phyloP scores from a whole-genome alignment of 2,329 filamentous ascomycete genomes.

The Endoconidiophora laricicola region DNA sequence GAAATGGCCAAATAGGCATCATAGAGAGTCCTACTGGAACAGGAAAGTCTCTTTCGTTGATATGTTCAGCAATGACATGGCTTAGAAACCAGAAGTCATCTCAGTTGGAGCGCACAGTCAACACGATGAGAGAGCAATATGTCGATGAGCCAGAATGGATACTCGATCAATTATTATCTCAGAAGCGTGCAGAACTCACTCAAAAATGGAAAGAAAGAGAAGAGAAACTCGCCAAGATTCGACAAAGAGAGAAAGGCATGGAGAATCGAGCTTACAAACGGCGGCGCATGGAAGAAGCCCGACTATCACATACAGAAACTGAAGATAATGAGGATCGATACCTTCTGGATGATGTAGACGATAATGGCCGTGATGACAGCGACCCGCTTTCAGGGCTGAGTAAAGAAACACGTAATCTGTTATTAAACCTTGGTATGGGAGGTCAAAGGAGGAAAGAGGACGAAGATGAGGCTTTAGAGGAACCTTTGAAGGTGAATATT shows the following conservation, averaged over 20 bases:
- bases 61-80: slow-evolving; percentile 82
- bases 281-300: slow-evolving; percentile 25
- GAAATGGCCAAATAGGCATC: slow-evolving; percentile 63
- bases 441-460: slow-evolving; percentile 21
- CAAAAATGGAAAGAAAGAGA: slow-evolving; percentile 58
- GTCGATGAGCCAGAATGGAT: slow-evolving; percentile 74
- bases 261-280: slow-evolving; percentile 34
- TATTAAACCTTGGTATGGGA: slow-evolving; percentile 46
- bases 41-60: slow-evolving; percentile 81
- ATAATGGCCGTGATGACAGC: slow-evolving; percentile 22
- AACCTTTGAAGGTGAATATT: slow-evolving; percentile 47
- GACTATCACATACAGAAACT: slow-evolving; percentile 9
- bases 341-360: slow-evolving; percentile 53
- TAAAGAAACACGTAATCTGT: slow-evolving; percentile 55
- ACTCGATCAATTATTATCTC: slow-evolving; percentile 54
- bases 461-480: slow-evolving; percentile 32
- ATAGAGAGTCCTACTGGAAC: slow-evolving; percentile 88
- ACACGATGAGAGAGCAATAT: slow-evolving; percentile 25
- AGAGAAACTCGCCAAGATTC: slow-evolving; percentile 46
- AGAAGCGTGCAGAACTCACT: slow-evolving; percentile 50
- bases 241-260: slow-evolving; percentile 43
- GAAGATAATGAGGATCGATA: slow-evolving; percentile 52
- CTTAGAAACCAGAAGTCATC: slow-evolving; percentile 62
- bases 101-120: slow-evolving; percentile 36
- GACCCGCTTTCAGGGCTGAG: slow-evolving; percentile 43